Conservation (phyloP, 352 stramenopile genomes). For the Phytophthora multivora region DNA sequence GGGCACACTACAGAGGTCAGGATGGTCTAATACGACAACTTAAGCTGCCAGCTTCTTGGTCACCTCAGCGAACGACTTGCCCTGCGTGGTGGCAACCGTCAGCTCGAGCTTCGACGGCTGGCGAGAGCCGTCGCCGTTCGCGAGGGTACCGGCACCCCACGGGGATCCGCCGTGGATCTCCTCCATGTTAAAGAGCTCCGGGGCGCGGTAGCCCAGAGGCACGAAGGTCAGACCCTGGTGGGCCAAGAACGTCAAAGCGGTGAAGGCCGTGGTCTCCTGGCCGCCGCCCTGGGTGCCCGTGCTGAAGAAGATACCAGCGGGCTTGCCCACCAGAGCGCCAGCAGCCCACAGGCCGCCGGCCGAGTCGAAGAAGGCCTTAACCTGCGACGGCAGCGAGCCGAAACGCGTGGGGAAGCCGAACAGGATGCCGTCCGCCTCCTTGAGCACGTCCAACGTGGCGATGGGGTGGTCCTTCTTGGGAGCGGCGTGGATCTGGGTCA, state of each 20-base stretch:
- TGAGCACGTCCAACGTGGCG: slow-evolving; percentile 25
- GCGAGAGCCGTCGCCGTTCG: slow-evolving; percentile 37
- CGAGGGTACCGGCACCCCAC: slow-evolving; percentile 29
- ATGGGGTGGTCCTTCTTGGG: slow-evolving; percentile 36
- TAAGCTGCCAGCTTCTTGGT: slow-evolving; percentile 81
- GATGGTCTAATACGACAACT: slow-evolving; percentile 2
- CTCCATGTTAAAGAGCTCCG: slow-evolving; percentile 34
- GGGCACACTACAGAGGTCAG: not conserved
- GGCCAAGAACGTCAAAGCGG: slow-evolving; percentile 30
- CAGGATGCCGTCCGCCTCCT: slow-evolving; percentile 33
- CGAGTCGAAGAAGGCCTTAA: slow-evolving; percentile 36
- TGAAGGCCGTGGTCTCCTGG: slow-evolving; percentile 35
- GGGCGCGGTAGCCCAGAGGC: slow-evolving; percentile 27
- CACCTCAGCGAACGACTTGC: slow-evolving; percentile 80
- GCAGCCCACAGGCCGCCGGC: slow-evolving; percentile 27
- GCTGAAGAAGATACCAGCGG: slow-evolving; percentile 36
- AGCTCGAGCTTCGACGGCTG: slow-evolving; percentile 83
- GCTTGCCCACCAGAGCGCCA: slow-evolving; percentile 30
- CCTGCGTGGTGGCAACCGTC: slow-evolving; percentile 75
- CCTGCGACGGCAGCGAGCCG: slow-evolving; percentile 31
- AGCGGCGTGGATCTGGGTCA: slow-evolving; percentile 21
- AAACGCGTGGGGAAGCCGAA: slow-evolving; percentile 39
- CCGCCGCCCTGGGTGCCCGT: slow-evolving; percentile 31
- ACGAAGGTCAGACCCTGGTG: slow-evolving; percentile 33
- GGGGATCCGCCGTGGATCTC: slow-evolving; percentile 32